A percentile compares a stretch with the other conserved stretches of the same genome.
Conservation (phyloP, 805 yeast species). For the Dipodascus geniculatus region DNA sequence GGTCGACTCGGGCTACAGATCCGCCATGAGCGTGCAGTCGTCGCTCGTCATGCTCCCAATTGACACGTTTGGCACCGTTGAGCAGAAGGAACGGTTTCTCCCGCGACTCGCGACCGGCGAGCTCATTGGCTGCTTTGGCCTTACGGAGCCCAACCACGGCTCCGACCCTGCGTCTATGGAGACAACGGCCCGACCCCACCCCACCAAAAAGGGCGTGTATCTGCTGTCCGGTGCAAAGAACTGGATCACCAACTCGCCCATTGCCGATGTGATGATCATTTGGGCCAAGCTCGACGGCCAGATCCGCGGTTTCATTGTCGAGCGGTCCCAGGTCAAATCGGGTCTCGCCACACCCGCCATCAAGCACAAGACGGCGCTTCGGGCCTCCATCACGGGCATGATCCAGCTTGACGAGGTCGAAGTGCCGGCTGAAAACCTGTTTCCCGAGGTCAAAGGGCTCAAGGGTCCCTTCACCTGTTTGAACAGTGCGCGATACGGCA, state of each 20-base stretch:
- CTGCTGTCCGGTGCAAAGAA: slow-evolving; percentile 31
- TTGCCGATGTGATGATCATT: slow-evolving; percentile 31
- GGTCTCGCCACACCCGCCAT: slow-evolving; percentile 31
- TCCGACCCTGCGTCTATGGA: slow-evolving; percentile 49
- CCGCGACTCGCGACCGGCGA: slow-evolving; percentile 32
- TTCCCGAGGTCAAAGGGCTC: slow-evolving; percentile 28
- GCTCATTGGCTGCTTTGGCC: slow-evolving; percentile 47
- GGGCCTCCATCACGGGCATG: slow-evolving; percentile 34
- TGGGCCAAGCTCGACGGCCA: slow-evolving; percentile 35
- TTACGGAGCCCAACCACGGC: slow-evolving; percentile 56
- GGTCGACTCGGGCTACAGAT: slow-evolving; percentile 33
- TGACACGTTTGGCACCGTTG: slow-evolving; percentile 29
- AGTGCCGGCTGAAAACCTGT: slow-evolving; percentile 31
- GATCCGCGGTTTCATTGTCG: slow-evolving; percentile 33
- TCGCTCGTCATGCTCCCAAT: slow-evolving; percentile 35
- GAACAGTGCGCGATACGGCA: slow-evolving; percentile 33
- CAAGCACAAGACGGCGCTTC: slow-evolving; percentile 27
- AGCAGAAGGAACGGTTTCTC: slow-evolving; percentile 30
- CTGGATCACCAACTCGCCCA: slow-evolving; percentile 37
- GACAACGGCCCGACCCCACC: slow-evolving; percentile 36
- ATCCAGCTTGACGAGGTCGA: slow-evolving; percentile 33
- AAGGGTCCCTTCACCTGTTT: slow-evolving; percentile 36
- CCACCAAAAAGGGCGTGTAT: slow-evolving; percentile 31
- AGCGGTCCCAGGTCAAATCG: slow-evolving; percentile 23
- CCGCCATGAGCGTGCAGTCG: slow-evolving; percentile 35